Evolutionary conservation across 164 flowering plant species (phyloP), one percentile per base, ranked within the genome.

Genomic region (Aristolochia californica): DNA sequence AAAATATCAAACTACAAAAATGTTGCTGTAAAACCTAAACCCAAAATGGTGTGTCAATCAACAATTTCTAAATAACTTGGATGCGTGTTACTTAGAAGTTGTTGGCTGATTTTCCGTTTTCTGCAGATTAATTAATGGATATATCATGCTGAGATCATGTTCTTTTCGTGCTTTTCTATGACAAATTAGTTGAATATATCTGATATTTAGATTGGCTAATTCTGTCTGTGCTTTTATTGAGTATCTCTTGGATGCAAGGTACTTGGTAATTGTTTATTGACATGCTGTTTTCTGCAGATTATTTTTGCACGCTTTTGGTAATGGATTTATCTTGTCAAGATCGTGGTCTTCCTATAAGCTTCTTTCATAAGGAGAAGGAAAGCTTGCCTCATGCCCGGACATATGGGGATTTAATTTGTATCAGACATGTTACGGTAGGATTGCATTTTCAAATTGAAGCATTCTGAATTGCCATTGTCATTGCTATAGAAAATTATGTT

Each of bases 51-150:
- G 40, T 34, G 7, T 1, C 10, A 34, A 7, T 34, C 40, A 34
- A 34, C 4, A 34, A 12, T 12, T 34, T 34, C 40, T 34, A n/a
- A n/a, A n/a, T n/a, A n/a, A n/a, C n/a, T n/a, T n/a, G n/a, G n/a
- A n/a, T 12, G 10, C 10, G 40, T 5, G 10, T 34, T 34, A 34
- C 40, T 34, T 2, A 34, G 40, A 34, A 34, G 40, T 34, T 34
- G 40, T 34, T 34, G 40, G 10, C 40, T 34, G 40, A 34, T 12
- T 5, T 5, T 34, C n/a, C n/a, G 40, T 56, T 17, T 15, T 58
- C 47, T 30, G 62, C 43, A 87, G 95, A 87, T 78, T 79, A 28
- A 18, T 74, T 87, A 57, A 55, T 78, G 56, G 95, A 87, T 62
- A 75, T 77, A 34, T 78, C 91, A 9, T 25, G 58, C 67, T 61